Evolutionary conservation across 306 rosid genomes (phyloP).

Genomic region (cucumber (Cucumis sativus)): DNA sequence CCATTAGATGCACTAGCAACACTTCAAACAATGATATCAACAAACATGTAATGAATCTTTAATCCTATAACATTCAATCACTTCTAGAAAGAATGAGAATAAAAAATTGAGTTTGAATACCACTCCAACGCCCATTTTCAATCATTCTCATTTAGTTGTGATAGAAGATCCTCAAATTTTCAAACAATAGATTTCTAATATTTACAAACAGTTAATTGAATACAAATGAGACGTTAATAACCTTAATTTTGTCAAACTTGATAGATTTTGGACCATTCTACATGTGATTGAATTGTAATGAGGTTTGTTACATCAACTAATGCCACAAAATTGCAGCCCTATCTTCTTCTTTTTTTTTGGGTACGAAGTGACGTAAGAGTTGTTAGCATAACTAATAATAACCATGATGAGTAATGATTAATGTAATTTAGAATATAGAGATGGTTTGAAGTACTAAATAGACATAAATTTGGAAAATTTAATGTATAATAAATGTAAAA

Average conservation of each 20-base stretch:
- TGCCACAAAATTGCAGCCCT: neutral
- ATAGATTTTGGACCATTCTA: too few species aligned
- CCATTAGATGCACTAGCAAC: neutral
- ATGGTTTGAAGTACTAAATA: neutral
- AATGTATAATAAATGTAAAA: neutral
- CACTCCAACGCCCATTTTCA: neutral
- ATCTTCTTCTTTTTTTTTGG: neutral
- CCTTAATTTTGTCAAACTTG: too few species aligned
- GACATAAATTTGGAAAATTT: neutral
- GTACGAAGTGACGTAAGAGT: neutral
- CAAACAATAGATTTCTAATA: neutral
- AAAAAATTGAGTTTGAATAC: too few species aligned
- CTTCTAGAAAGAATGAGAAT: neutral
- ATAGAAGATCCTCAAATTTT: too few species aligned
- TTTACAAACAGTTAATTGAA: too few species aligned
- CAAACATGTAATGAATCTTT: neutral
- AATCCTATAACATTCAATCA: neutral
- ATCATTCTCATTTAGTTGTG: neutral
- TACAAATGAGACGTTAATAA: too few species aligned
- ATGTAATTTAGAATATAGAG: neutral
- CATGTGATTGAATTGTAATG: too few species aligned
- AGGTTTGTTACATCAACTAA: neutral
- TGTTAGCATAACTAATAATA: neutral
- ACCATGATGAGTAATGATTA: neutral
- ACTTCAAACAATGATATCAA: neutral